Conservation (phyloP, 2,329 filamentous ascomycete species). For the Pseudopyricularia javanii region DNA sequence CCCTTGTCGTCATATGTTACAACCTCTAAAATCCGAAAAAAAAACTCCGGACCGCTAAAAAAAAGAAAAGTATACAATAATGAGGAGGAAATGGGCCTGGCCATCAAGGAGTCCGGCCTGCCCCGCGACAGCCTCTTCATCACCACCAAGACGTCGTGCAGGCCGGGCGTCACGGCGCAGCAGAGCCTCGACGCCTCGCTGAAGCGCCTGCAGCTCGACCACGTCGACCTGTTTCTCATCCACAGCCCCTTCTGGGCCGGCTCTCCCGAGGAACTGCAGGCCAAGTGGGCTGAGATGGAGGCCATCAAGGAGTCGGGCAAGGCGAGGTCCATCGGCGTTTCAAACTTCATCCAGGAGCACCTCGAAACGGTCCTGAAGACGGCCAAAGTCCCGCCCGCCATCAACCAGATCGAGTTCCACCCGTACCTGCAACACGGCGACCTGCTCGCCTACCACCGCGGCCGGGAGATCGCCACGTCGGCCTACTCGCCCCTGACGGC, state of each 20-base stretch:
- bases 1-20: not conserved
- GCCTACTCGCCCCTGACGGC: slow-evolving; percentile 45
- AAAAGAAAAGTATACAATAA: slow-evolving; percentile 40
- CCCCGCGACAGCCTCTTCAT: slow-evolving; percentile 59
- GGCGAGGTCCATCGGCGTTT: slow-evolving; percentile 62
- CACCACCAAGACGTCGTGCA: slow-evolving; percentile 42
- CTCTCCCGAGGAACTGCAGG: slow-evolving; percentile 38
- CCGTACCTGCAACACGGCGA: slow-evolving; percentile 58
- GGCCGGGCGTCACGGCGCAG: slow-evolving; percentile 1
- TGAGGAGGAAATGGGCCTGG: slow-evolving; percentile 58
- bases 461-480: slow-evolving; percentile 42
- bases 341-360: slow-evolving; percentile 53
- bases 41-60: slow-evolving; percentile 3
- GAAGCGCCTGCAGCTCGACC: slow-evolving; percentile 52
- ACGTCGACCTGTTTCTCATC: slow-evolving; percentile 61
- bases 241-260: slow-evolving; percentile 43
- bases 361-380: slow-evolving; percentile 44
- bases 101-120: slow-evolving; percentile 54
- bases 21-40: not conserved
- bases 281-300: slow-evolving; percentile 47
- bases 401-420: slow-evolving; percentile 76
- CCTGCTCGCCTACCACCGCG: slow-evolving; percentile 43
- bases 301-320: slow-evolving; percentile 55
- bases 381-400: slow-evolving; percentile 49
- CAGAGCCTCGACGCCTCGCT: slow-evolving; percentile 35